A percentile compares a stretch with the other conserved stretches of the same genome.
Conservation (phyloP, 2,329 filamentous ascomycete genomes). For the Scedosporium dehoogii region DNA sequence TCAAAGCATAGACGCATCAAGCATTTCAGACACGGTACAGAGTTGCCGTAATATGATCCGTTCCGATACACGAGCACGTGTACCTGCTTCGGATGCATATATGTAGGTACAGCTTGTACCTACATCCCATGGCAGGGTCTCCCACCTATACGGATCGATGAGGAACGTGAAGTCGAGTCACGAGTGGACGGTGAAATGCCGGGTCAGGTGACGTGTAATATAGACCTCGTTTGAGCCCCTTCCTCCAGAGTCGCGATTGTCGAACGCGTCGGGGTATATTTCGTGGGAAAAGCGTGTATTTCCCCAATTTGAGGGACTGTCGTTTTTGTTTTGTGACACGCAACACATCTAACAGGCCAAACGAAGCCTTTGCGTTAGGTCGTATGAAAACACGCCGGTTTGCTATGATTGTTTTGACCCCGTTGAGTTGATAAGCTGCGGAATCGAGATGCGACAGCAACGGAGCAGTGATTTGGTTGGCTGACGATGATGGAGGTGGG, state of each 20-base stretch:
- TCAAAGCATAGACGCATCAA: background rate
- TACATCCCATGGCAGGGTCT: constrained; percentile 1
- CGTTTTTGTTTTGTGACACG: background rate
- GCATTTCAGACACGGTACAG: background rate
- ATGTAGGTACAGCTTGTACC: constrained; percentile 5
- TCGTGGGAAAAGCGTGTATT: background rate
- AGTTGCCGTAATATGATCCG: background rate
- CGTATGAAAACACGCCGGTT: too few species aligned
- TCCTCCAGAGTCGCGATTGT: background rate
- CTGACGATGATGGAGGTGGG: background rate
- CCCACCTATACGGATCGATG: background rate
- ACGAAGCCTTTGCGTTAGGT: too few species aligned
- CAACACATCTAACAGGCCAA: background rate
- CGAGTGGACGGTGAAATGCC: background rate
- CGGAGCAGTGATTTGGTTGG: background rate
- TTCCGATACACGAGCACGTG: background rate
- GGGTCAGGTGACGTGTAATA: background rate
- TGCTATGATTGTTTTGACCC: background rate
- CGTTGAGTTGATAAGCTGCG: background rate
- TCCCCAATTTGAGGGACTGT: background rate
- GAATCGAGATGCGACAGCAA: background rate
- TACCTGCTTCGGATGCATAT: background rate
- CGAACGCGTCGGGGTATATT: background rate
- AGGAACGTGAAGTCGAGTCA: background rate
- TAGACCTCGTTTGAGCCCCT: background rate